Base-by-base conservation (phyloP, 495 filamentous ascomycete genomes). In the Penicillium longicatenatum region DNA sequence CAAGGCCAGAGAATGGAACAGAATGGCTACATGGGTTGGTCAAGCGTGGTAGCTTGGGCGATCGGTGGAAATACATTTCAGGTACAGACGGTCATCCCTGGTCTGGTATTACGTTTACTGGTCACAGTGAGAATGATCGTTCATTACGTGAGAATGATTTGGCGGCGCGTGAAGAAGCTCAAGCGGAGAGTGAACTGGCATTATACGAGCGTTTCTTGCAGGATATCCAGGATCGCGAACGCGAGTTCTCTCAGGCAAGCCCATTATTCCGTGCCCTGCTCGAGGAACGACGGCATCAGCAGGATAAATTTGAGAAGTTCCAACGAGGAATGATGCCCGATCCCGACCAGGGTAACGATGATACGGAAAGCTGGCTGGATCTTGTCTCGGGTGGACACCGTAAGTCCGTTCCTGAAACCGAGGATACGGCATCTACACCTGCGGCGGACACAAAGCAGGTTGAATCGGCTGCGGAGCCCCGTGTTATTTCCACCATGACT, bases 401-500 rank as follows among this genome's bases (percentile, higher is more conserved):
- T 17, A 67, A 70, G n/a, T 64, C 70, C 20, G 64, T 70, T 12
- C 59, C 67, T 1, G 68, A 72, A 26, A 61, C 60, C 10, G n/a
- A 51, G n/a, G 26, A 50, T 9, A 7, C 48, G 14, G 29, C 11
- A 22, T 3, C 17, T n/a, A 2, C 35, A 9, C 9, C 39, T 17
- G 47, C 50, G 29, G 42, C 43, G 4, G 31, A 54, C 16, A 46
- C 33, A 12, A 57, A 37, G 50, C 42, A 48, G 47, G 51, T 31
- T n/a, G 47, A 54, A 44, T 16, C 48, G 22, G 30, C 44, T 1
- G 26, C 57, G 41, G 43, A 9, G 35, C 54, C 66, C 6, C 73
- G 68, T 22, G 71, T 89, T 5, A 63, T 88, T 3, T 86, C 84
- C 3, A 84, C 82, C 2, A 76, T 80, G 35, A 85, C 79, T 0